Conservation (phyloP, 1,284 basidiomycete genomes). For the Pisolithus thermaeus region DNA sequence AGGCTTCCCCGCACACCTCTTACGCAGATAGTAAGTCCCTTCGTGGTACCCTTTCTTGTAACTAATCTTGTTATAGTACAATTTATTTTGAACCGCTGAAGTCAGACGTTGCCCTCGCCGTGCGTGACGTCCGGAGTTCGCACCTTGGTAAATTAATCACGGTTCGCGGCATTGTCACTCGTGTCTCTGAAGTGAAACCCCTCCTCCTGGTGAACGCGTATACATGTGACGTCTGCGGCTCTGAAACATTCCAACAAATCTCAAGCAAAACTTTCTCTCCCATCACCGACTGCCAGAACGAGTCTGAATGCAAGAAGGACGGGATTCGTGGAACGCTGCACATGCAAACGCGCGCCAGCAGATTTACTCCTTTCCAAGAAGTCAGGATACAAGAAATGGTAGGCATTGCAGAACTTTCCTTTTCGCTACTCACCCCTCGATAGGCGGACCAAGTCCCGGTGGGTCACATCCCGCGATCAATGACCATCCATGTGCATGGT, state of each 20-base stretch:
- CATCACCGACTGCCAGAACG: conserved; percentile 81
- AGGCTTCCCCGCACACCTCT: conserved; percentile 84
- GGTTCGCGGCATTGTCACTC: conserved; percentile 95
- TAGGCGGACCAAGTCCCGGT: conserved; percentile 99
- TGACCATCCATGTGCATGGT: conserved; percentile 94
- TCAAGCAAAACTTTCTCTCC: conserved; percentile 91
- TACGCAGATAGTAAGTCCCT: conserved; percentile 86
- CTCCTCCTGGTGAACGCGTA: conserved; percentile 97
- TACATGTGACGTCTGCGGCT: conserved; percentile 97
- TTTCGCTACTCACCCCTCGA: conserved; percentile 10
- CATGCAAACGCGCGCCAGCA: conserved; percentile 96
- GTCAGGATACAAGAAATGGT: conserved; percentile 99
- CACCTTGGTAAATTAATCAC: conserved; percentile 93
- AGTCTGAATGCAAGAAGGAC: conserved; percentile 80
- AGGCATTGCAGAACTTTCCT: conserved; percentile 14
- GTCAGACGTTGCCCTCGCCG: conserved; percentile 74
- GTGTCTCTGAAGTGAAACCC: conserved; percentile 98
- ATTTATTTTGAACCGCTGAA: conserved; percentile 88
- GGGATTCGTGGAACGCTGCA: conserved; percentile 88
- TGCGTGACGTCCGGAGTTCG: conserved; percentile 82
- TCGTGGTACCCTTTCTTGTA: neutral
- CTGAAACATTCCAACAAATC: conserved; percentile 98
- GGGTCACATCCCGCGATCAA: conserved; percentile 97
- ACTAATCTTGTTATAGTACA: conserved; percentile 53
- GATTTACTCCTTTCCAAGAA: conserved; percentile 98